A percentile compares a stretch with the other conserved stretches of the same genome.
These are phyloP conservation scores for Diaporthe sp. DNA, from an alignment of 2,329 filamentous ascomycete genomes.

Conservation along the genomic window DNA sequence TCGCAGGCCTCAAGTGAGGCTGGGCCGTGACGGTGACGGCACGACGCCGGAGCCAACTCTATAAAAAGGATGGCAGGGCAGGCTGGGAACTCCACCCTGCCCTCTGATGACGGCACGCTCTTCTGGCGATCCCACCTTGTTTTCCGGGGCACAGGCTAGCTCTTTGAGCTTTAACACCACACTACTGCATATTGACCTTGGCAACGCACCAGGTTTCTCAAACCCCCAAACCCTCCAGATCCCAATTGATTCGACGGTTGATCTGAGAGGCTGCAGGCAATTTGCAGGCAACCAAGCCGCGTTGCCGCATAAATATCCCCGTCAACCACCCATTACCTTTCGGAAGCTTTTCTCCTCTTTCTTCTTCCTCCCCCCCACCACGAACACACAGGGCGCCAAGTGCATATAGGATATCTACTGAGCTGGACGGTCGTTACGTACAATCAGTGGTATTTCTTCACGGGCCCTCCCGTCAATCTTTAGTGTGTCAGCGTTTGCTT, in stretches of 20 bases:
- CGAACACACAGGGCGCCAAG: slow-evolving; percentile 72
- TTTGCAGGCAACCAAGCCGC: slow-evolving; percentile 42
- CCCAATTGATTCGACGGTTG: slow-evolving; percentile 25
- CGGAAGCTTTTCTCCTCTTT: slow-evolving; percentile 53
- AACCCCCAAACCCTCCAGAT: slow-evolving; percentile 22
- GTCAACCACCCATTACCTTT: slow-evolving; percentile 49
- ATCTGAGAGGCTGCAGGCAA: slow-evolving; percentile 30
- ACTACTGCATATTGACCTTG: slow-evolving; percentile 35
- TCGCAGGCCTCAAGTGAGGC: slow-evolving; percentile 28
- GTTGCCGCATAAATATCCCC: slow-evolving; percentile 54
- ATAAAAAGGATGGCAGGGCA: slow-evolving; percentile 37
- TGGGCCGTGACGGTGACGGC: slow-evolving; percentile 34
- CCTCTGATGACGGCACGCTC: slow-evolving; percentile 36
- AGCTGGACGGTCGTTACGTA: slow-evolving; percentile 53
- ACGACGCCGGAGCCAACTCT: slow-evolving; percentile 9
- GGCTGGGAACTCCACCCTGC: slow-evolving; percentile 17
- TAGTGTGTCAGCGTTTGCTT: slow-evolving; percentile 54
- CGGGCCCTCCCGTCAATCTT: slow-evolving; percentile 65
- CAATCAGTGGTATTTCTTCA: slow-evolving; percentile 61
- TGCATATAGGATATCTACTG: slow-evolving; percentile 65
- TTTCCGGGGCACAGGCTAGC: slow-evolving; percentile 35
- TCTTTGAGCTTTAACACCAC: slow-evolving; percentile 18
- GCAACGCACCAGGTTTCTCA: slow-evolving; percentile 21
- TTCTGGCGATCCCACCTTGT: slow-evolving; percentile 39
- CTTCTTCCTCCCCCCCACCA: slow-evolving; percentile 64